A percentile compares a stretch with the other conserved stretches of the same genome.
Conservation (phyloP, 2,329 filamentous ascomycete species). For the Nothomitra cinnamomea region DNA sequence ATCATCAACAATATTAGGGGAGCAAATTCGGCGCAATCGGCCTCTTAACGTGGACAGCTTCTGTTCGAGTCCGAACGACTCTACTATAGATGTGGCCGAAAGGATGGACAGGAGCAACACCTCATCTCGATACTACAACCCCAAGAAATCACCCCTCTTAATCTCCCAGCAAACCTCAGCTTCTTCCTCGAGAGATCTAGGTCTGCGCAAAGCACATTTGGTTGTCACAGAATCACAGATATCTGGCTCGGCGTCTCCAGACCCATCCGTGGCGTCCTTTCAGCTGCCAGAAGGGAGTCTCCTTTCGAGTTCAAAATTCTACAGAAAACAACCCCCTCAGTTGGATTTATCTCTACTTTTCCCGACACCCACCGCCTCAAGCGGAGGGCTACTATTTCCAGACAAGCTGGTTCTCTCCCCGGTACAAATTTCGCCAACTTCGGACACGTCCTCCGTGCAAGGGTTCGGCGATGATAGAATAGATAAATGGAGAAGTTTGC, state of each 20-base stretch:
- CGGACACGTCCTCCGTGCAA: neutral
- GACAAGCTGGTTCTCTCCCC: slow-evolving; percentile 1
- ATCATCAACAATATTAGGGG: too few relatives aligned
- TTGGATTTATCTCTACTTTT: neutral
- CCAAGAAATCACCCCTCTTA: neutral
- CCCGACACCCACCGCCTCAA: neutral
- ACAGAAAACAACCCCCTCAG: neutral
- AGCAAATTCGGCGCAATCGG: too few relatives aligned
- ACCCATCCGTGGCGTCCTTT: neutral
- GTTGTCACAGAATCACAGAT: neutral
- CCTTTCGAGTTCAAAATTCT: neutral
- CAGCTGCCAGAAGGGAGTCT: neutral
- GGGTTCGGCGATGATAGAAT: neutral
- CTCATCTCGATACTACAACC: neutral
- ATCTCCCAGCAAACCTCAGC: neutral
- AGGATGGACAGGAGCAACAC: too few relatives aligned
- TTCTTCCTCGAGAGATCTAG: neutral
- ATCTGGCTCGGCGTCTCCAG: neutral
- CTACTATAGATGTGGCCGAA: too few relatives aligned
- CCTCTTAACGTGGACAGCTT: too few relatives aligned
- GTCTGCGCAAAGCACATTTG: neutral
- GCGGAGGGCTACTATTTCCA: neutral
- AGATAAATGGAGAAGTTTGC: neutral
- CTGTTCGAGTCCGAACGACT: too few relatives aligned
- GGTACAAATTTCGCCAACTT: neutral